These are phyloP conservation scores for Nicotiana tabacum DNA, from an alignment of 257 asterid genomes.

Conservation along the genomic window DNA sequence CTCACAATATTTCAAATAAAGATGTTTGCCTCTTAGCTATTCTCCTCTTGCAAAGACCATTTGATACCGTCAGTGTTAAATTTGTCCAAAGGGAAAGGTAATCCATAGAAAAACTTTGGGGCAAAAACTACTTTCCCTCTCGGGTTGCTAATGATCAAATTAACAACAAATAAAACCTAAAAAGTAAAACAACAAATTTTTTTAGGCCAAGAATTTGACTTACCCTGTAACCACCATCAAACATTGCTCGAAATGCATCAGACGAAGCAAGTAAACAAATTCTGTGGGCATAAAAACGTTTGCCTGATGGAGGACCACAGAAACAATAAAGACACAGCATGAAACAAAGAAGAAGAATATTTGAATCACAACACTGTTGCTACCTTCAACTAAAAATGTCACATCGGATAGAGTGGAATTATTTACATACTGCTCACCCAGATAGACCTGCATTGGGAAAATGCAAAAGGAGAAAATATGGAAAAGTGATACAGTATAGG, in stretches of 20 bases:
- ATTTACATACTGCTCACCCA: conserved; percentile 93
- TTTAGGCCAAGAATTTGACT: conserved; percentile 16
- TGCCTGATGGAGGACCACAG: conserved; percentile 26
- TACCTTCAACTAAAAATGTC: conserved; percentile 95
- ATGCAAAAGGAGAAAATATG: neutral
- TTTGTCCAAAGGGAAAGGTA: neutral
- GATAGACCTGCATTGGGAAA: conserved; percentile 64
- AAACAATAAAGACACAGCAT: neutral
- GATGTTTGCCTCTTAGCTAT: neutral
- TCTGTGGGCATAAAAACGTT: conserved; percentile 92
- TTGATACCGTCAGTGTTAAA: neutral
- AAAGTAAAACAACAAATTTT: neutral
- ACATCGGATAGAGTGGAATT: conserved; percentile 88
- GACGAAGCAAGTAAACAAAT: conserved; percentile 96
- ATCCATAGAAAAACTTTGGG: neutral
- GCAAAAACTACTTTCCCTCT: neutral
- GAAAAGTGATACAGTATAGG: neutral
- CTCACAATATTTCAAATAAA: neutral
- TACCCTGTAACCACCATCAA: conserved; percentile 99
- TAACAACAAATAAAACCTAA: neutral
- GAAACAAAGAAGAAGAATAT: neutral
- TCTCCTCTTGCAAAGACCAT: neutral
- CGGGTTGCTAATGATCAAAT: neutral
- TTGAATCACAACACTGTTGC: neutral
- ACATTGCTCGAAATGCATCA: conserved; percentile 98